These are phyloP conservation scores for Zymoseptoria tritici DNA, from an alignment of 2,329 filamentous ascomycete species.

Conservation along the genomic window DNA sequence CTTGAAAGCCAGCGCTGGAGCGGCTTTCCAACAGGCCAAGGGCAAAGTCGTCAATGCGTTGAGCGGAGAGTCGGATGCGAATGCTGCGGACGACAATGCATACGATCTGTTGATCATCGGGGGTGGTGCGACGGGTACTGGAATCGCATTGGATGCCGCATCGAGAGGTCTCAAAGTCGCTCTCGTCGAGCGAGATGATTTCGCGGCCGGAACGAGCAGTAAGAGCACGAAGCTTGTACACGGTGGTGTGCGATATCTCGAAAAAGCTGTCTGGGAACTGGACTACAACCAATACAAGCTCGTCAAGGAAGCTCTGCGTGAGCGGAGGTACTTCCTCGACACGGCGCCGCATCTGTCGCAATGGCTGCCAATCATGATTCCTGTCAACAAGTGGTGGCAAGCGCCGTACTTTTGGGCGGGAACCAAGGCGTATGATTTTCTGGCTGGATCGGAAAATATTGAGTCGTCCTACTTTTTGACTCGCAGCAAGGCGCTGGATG, in stretches of 20 bases:
- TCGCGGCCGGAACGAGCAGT: conserved; percentile 72
- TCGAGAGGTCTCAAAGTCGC: conserved; percentile 74
- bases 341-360: conserved; percentile 74
- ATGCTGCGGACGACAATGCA: conserved; percentile 33
- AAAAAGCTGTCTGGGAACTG: conserved; percentile 79
- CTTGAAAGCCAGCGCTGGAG: conserved; percentile 47
- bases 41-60: conserved; percentile 33
- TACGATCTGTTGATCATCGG: conserved; percentile 77
- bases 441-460: conserved; percentile 79
- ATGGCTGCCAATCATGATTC: conserved; percentile 78
- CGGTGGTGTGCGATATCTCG: conserved; percentile 74
- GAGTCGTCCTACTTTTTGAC: conserved; percentile 85
- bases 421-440: conserved; percentile 75
- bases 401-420: conserved; percentile 72
- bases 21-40: conserved; percentile 39
- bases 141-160: conserved; percentile 73
- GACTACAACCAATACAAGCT: conserved; percentile 74
- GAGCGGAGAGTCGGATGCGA: conserved; percentile 23
- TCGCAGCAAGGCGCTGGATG: conserved; percentile 75
- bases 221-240: conserved; percentile 86
- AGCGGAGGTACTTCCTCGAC: conserved; percentile 75
- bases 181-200: conserved; percentile 75
- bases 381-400: conserved; percentile 76
- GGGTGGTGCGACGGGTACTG: conserved; percentile 69
- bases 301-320: conserved; percentile 72